A percentile compares a stretch with the other conserved stretches of the same genome.
phyloP scores from a whole-genome alignment of 345 rosid genomes.

The Carallia pectinifolia region DNA sequence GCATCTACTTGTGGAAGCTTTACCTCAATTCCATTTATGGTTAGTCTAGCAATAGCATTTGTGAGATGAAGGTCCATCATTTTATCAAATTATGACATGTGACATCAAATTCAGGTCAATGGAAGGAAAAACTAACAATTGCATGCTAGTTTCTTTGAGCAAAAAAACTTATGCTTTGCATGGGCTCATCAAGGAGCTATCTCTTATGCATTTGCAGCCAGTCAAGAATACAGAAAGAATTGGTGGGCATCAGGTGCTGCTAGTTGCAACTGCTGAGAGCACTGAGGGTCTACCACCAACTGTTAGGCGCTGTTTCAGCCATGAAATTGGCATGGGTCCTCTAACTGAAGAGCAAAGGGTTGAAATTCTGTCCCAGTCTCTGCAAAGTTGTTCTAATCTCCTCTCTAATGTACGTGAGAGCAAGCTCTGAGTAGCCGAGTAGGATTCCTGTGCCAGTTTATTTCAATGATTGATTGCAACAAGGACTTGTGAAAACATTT shows the following conservation, averaged over 20 bases:
- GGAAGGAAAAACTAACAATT: not conserved
- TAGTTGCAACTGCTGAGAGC: constrained; percentile 82
- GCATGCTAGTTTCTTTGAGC: constrained; percentile 1
- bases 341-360: constrained; percentile 80
- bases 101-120: not conserved
- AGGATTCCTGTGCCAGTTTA: not conserved
- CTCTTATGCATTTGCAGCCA: constrained; percentile 33
- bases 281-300: constrained; percentile 82
- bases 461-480: not conserved
- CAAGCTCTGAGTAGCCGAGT: not conserved
- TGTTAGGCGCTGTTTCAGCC: constrained; percentile 95
- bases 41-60: no score
- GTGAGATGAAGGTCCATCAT: not conserved
- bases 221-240: constrained; percentile 34
- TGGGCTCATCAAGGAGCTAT: constrained; percentile 8
- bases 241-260: constrained; percentile 54
- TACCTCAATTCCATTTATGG: not conserved
- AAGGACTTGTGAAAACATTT: not conserved
- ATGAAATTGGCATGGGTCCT: constrained; percentile 76
- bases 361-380: constrained; percentile 66
- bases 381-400: constrained; percentile 65
- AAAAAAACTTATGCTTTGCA: not conserved
- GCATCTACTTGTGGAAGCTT: not conserved
- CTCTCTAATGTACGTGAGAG: constrained; percentile 55
- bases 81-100: not conserved